These are phyloP conservation scores for Tieghemostelium lacteum DNA, from an alignment of 78 protist genomes.

Conservation along the genomic window DNA sequence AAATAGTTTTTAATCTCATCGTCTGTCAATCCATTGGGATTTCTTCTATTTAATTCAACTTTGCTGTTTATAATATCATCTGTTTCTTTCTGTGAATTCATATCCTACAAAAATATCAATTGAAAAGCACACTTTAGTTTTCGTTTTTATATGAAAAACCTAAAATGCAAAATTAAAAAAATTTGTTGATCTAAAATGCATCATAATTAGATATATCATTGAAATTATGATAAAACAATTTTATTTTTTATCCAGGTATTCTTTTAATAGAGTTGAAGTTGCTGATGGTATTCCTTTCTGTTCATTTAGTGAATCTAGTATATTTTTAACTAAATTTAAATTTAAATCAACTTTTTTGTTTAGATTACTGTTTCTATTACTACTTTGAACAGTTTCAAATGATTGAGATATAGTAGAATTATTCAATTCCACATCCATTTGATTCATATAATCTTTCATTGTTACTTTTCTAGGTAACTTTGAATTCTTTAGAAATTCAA, in stretches of 20 bases:
- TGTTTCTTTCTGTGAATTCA: no score
- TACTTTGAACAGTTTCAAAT: constrained; percentile 7
- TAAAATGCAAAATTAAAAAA: no score
- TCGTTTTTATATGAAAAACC: no score
- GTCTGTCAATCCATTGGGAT: no score
- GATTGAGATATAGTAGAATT: constrained; percentile 10
- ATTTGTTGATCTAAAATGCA: no score
- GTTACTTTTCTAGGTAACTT: neutral
- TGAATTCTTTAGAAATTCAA: neutral
- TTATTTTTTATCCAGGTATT: neutral
- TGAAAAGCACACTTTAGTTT: no score
- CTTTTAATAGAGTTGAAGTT: constrained; percentile 47
- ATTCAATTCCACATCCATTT: constrained; percentile 59
- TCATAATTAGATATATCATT: no score
- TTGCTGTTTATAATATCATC: no score
- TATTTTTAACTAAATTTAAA: constrained; percentile 62
- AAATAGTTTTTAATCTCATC: no score
- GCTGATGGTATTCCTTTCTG: constrained; percentile 74
- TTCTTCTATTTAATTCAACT: no score
- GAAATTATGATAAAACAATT: no score
- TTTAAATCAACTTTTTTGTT: constrained; percentile 51
- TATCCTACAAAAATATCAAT: no score
- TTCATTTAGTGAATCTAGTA: constrained; percentile 39
- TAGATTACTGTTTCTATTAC: neutral
- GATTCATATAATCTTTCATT: constrained; percentile 28